Base-by-base conservation (phyloP, 805 yeast species). In the Nakazawaea populi region DNA sequence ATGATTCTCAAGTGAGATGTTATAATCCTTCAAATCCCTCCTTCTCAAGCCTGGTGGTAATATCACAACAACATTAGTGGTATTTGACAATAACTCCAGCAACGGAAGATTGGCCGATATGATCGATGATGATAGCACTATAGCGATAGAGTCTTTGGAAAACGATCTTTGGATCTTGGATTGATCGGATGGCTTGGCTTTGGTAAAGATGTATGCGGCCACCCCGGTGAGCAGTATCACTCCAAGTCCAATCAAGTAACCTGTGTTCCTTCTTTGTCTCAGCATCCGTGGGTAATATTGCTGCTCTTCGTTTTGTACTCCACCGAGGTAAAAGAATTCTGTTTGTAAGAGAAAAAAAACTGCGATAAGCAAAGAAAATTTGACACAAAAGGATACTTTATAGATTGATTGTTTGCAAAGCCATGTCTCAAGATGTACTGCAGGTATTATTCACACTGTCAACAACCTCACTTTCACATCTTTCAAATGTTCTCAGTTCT, bases 391-490 rank as follows among this genome's bases (percentile, higher is more conserved):
- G 24, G 24, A 18, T 18, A 18, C 24, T 18, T 18, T 18, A 18
- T 18, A 18, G 24, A 18, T 18, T 5, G 35, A 35, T 5, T 6
- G 32, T 34, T n/a, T 14, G 9, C n/a, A 28, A 28, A 6, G 18
- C 11, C 29, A 45, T 14, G 32, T 39, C 43, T 9, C 44, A 46
- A 46, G 49, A 39, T 6, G 44, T 30, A 18, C 38, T 48, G 35
- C 18, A 40, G 12, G 28, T 53, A 24, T 42, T 55, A 29, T 59
- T 59, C 49, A 40, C 46, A 3, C 82, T 82, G 0, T 62, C 80
- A 0, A 78, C 83, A 0, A 68, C 70, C 5, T 70, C 74, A 36
- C 59, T 76, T 18, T 63, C 69, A 8, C 81, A 79, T 52, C 69
- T 79, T 6, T 67, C 77, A 1, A 68, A 71, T 2, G 75, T 79